Evolutionary conservation across 1,284 basidiomycete species (phyloP), one percentile per base, ranked within the genome.

Genomic region (Trametes sp.): DNA sequence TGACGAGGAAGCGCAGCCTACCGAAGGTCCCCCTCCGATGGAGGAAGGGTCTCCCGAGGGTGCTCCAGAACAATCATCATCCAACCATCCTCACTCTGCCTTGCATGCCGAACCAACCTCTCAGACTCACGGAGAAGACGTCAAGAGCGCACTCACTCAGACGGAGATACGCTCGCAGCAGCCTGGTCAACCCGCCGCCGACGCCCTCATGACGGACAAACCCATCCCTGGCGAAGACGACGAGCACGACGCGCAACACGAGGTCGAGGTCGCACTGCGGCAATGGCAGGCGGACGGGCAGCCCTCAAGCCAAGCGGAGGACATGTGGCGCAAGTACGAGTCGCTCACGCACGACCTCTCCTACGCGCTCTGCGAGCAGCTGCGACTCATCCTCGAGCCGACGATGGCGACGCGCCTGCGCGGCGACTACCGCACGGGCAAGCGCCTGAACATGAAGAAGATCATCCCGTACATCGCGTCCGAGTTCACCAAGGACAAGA

Each of bases 401-500:
- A 98, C 97, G 0, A 83, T 94, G 45, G 96, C 98, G 2, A 98
- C 97, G 11, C 88, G 98, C 28, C 84, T 99, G 45, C 93, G 94
- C 77, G 98, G 98, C 48, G 98, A 99, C 80, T 99, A 98, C 78
- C 93, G 97, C 49, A 98, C 95, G 0, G 98, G 98, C 56, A 99
- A 99, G 80, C 87, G 98, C 26, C 87, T 99, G 50, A 99, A 99
- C 78, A 98, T 99, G 97, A 95, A 97, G 76, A 98, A 98, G 82
- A 96, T 99, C 76, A 96, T 99, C 60, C 90, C 95, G 2, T 99
- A 98, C 82, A 97, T 99, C 69, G 98, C 98, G 10, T 95, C 93
- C 76, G 98, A 99, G 80, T 99, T 96, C 81, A 98, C 96, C 61
- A 99, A 99, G 78, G 98, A 99, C 84, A 98, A 98, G 81, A 99